Evolutionary conservation across 2,329 filamentous ascomycete genomes (phyloP).

Genomic region (Fusarium protoensiforme): DNA sequence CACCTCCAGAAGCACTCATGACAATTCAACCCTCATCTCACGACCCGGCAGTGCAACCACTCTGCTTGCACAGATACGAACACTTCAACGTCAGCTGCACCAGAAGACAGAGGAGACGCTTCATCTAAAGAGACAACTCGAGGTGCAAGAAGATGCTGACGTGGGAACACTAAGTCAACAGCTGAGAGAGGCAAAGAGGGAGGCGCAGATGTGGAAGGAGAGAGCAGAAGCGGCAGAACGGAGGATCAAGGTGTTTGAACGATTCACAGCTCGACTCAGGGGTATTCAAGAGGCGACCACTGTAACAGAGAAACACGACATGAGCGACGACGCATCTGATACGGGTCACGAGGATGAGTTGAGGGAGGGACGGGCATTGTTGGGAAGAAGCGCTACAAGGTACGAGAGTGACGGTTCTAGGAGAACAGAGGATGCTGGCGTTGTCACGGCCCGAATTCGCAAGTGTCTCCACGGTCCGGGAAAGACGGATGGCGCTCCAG

Average conservation of each 20-base stretch:
- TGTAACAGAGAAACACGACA: neutral
- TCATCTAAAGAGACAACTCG: constrained; percentile 59
- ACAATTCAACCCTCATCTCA: constrained; percentile 24
- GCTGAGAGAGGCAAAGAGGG: constrained; percentile 52
- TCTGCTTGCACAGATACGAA: constrained; percentile 61
- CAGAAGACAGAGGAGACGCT: constrained; percentile 57
- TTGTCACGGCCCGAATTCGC: constrained; percentile 42
- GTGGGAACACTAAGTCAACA: constrained; percentile 60
- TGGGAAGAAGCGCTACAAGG: neutral
- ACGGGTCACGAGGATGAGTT: neutral
- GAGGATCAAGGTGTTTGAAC: constrained; percentile 60
- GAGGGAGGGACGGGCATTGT: neutral
- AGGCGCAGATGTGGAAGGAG: constrained; percentile 60
- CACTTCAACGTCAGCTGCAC: constrained; percentile 60
- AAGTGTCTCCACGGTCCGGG: constrained; percentile 37
- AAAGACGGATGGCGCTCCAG: constrained; percentile 17
- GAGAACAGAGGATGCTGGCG: constrained; percentile 39
- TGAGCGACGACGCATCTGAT: neutral
- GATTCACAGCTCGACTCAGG: constrained; percentile 51
- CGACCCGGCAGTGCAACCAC: constrained; percentile 46
- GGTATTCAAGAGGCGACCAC: constrained; percentile 43
- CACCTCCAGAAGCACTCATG: neutral
- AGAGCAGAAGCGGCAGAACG: constrained; percentile 67
- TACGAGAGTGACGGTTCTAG: constrained; percentile 38
- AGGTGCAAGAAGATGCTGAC: constrained; percentile 55